Conservation (phyloP, 306 rosid genomes). For the Styphnolobium japonicum region DNA sequence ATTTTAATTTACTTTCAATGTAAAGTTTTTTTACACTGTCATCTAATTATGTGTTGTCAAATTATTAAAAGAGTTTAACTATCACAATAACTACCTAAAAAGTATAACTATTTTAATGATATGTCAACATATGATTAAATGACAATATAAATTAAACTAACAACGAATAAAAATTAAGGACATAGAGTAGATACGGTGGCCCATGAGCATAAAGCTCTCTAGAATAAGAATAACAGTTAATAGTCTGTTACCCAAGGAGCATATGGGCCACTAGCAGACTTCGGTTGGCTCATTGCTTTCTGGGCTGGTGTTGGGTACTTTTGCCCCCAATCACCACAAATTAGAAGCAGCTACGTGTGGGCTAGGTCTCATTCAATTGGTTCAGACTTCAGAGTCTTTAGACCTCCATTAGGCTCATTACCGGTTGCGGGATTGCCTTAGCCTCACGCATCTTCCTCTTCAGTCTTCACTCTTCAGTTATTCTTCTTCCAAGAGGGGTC, state of each 20-base stretch:
- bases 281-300: neutral
- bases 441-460: neutral
- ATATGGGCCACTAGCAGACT: neutral
- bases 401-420: neutral
- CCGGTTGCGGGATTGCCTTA: neutral
- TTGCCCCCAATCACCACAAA: neutral
- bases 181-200: neutral
- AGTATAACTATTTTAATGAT: no score
- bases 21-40: no score
- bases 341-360: neutral
- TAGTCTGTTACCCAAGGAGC: neutral
- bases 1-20: no score
- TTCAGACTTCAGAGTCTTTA: neutral
- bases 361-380: neutral
- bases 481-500: neutral
- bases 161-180: no score
- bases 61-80: no score
- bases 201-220: neutral
- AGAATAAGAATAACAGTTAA: neutral
- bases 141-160: no score
- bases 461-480: neutral
- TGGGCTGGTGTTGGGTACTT: constrained; percentile 1
- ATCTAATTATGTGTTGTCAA: no score
- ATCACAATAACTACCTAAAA: no score
- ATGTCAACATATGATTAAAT: no score